A percentile compares a stretch with the other conserved stretches of the same genome.
These are phyloP conservation scores for Akanthomyces muscarius DNA, from an alignment of 2,329 filamentous ascomycete genomes.

Conservation along the genomic window DNA sequence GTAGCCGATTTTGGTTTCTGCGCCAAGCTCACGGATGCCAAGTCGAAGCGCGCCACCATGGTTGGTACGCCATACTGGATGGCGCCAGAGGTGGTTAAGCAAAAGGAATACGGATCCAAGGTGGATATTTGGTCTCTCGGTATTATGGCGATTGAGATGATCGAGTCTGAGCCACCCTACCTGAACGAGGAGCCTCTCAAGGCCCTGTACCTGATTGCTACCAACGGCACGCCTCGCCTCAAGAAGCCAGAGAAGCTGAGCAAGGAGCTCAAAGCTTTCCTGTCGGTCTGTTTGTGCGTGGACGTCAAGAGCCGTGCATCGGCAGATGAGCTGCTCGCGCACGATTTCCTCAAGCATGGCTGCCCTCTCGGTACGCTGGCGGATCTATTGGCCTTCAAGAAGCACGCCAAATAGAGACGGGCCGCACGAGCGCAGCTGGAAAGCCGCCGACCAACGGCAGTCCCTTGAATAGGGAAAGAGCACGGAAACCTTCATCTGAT, in stretches of 20 bases:
- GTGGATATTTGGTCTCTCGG: slow-evolving; percentile 98
- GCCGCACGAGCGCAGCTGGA: not conserved
- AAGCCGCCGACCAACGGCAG: not conserved
- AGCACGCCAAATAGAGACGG: slow-evolving; percentile 55
- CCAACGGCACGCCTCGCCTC: slow-evolving; percentile 90
- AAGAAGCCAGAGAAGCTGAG: slow-evolving; percentile 98
- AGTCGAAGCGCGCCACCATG: slow-evolving; percentile 97
- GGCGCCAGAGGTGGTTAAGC: slow-evolving; percentile 98
- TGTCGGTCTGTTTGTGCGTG: slow-evolving; percentile 93
- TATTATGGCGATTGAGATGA: slow-evolving; percentile 99
- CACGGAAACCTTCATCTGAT: slow-evolving; percentile 8
- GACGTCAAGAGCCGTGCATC: slow-evolving; percentile 93
- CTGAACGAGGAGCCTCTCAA: slow-evolving; percentile 97
- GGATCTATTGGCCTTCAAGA: slow-evolving; percentile 84
- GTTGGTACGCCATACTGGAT: slow-evolving; percentile 99
- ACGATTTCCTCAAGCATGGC: slow-evolving; percentile 92
- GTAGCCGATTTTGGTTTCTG: slow-evolving; percentile 99
- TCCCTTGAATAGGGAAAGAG: not conserved
- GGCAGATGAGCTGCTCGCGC: slow-evolving; percentile 80
- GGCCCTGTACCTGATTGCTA: slow-evolving; percentile 94
- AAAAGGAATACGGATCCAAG: slow-evolving; percentile 97
- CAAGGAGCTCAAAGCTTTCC: slow-evolving; percentile 95
- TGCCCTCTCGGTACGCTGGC: slow-evolving; percentile 79
- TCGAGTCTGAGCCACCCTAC: slow-evolving; percentile 96
- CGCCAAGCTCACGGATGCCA: slow-evolving; percentile 94